Evolutionary conservation across 2,329 filamentous ascomycete species (phyloP).

Genomic region (Cytospora schulzeri): DNA sequence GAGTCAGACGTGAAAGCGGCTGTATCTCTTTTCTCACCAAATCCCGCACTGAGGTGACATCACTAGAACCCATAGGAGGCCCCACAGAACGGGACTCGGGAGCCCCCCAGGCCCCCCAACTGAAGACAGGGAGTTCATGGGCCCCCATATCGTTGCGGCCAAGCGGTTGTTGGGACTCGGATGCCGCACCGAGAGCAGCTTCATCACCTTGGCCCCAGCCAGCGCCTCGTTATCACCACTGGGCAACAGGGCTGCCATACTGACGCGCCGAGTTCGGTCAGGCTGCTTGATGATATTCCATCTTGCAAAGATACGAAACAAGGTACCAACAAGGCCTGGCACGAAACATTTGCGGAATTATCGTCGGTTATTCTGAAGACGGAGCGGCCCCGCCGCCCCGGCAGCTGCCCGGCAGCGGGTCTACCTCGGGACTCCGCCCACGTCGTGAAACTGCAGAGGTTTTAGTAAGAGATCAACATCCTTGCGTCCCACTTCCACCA

Average conservation of each 20-base stretch:
- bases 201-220: not conserved
- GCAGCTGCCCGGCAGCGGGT: not conserved
- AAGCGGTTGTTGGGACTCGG: not conserved
- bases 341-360: not conserved
- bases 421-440: constrained; percentile 18
- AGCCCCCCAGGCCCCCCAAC: not conserved
- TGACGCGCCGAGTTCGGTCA: not conserved
- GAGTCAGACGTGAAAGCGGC: not conserved
- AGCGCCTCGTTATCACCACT: not conserved
- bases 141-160: not conserved
- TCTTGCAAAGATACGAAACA: not conserved
- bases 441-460: constrained; percentile 13
- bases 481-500: not conserved
- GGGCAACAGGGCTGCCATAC: not conserved
- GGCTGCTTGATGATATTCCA: not conserved
- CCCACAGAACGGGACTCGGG: constrained; percentile 1
- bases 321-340: not conserved
- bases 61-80: not conserved
- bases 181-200: not conserved
- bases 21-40: not conserved
- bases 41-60: not conserved
- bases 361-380: not conserved
- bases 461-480: constrained; percentile 11
- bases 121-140: not conserved
- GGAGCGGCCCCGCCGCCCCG: not conserved